Evolutionary conservation across 164 flowering plant species (phyloP), one percentile per base, ranked within the genome.

Genomic region (Paratinospora sagittata): DNA sequence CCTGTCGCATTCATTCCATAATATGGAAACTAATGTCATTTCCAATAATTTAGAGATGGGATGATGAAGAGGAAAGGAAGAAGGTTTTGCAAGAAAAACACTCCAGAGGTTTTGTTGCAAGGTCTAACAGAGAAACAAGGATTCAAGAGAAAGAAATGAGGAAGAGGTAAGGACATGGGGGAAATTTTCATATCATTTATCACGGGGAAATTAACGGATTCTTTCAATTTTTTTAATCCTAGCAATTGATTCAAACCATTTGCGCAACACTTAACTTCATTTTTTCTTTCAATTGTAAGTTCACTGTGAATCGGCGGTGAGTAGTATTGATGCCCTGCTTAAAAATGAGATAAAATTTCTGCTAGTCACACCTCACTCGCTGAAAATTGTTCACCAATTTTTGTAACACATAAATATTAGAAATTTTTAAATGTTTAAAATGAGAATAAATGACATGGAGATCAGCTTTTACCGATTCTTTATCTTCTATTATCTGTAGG

Each of bases 81-180:
- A 82, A 77, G 68, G 81, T 82, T 34, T 62, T 92, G 81, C 79
- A 63, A 66, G 98, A 92, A 75, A 92, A 92, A 76, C 96, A 92
- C 65, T 75, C 82, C 17, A 83, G 98, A 72, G 98, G 98, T 30
- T 76, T 67, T 52, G 55, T 77, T 68, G 98, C 98, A 14, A 85
- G 96, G 69, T 73, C 77, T 14, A 76, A 75, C 14, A 85, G 95
- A 80, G 93, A 86, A 76, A 57, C 73, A 45, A 84, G 91, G 70
- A 71, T 87, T 27, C 83, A 83, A 64, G 80, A 78, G 73, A 88
- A 86, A 81, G 86, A 85, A 73, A 74, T 65, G 78, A 81, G 77
- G 76, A 85, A 83, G 78, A 69, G 19, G 45, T 16, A 82, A 58
- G 75, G 8, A 62, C 75, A 67, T 27, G 83, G 87, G 91, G 83